Percentiles rank a stretch among this genome's conserved stretches.
Evolutionary conservation across 2,329 filamentous ascomycete genomes (phyloP).

Genomic region (Emergomyces orientalis): DNA sequence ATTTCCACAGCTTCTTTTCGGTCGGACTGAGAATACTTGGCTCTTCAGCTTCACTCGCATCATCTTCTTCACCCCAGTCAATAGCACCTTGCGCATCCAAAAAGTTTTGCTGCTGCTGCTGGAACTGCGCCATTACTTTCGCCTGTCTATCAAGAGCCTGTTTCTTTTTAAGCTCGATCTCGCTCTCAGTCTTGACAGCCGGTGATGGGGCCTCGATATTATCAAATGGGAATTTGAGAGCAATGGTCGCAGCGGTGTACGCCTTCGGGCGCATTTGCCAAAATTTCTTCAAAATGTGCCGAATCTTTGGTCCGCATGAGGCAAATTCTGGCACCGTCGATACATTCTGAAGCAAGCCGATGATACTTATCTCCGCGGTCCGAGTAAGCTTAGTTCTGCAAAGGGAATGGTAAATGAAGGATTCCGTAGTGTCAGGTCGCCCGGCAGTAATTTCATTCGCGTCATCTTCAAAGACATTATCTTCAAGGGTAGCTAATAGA

Average conservation of each 20-base stretch:
- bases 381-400: constrained; percentile 47
- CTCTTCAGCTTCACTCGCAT: constrained; percentile 56
- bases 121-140: constrained; percentile 94
- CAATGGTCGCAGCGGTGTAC: constrained; percentile 59
- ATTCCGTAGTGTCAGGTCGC: constrained; percentile 12
- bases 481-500: constrained; percentile 77
- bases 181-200: constrained; percentile 51
- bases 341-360: constrained; percentile 45
- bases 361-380: constrained; percentile 39
- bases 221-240: constrained; percentile 57
- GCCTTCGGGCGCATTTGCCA: constrained; percentile 68
- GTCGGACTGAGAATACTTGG: constrained; percentile 40
- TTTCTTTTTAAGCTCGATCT: constrained; percentile 74
- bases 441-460: constrained; percentile 36
- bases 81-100: constrained; percentile 78
- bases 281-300: constrained; percentile 72
- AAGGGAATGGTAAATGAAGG: constrained; percentile 65
- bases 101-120: constrained; percentile 94
- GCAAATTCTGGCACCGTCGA: constrained; percentile 64
- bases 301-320: constrained; percentile 73
- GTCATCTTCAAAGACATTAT: constrained; percentile 52
- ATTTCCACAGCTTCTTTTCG: constrained; percentile 74
- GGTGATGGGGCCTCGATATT: constrained; percentile 74
- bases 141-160: constrained; percentile 83
- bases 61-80: constrained; percentile 81